phyloP scores from a whole-genome alignment of 2,329 filamentous ascomycete genomes.

The Neofusicoccum umdonicola region DNA sequence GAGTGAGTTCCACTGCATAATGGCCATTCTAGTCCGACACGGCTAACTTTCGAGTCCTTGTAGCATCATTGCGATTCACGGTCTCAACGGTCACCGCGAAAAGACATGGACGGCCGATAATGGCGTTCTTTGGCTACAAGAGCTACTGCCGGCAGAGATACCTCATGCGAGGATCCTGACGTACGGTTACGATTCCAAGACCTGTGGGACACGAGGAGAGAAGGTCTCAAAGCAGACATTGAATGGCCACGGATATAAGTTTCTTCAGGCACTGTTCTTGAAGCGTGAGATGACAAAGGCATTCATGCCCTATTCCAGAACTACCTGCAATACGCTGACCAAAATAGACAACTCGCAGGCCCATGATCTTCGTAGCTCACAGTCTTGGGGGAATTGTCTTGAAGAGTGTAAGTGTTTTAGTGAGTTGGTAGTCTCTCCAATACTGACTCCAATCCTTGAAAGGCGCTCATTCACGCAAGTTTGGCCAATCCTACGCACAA shows the following conservation, averaged over 20 bases:
- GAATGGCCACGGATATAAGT: slow-evolving; percentile 33
- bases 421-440: not conserved
- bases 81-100: slow-evolving; percentile 26
- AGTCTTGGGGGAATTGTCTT: slow-evolving; percentile 36
- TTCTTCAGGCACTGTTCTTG: slow-evolving; percentile 35
- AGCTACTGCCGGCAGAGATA: slow-evolving; percentile 27
- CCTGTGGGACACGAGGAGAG: slow-evolving; percentile 23
- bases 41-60: too few species aligned
- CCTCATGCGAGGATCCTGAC: slow-evolving; percentile 33
- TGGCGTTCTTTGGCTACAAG: slow-evolving; percentile 25
- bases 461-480: slow-evolving; percentile 40
- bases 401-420: slow-evolving; percentile 26
- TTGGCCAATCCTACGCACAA: slow-evolving; percentile 26
- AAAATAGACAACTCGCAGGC: slow-evolving; percentile 27
- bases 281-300: slow-evolving; percentile 27
- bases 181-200: slow-evolving; percentile 38
- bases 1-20: too few species aligned
- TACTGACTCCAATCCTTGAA: slow-evolving; percentile 6
- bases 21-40: too few species aligned
- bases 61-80: slow-evolving; percentile 29
- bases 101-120: slow-evolving; percentile 27
- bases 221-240: slow-evolving; percentile 29
- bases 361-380: slow-evolving; percentile 34
- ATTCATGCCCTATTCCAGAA: not conserved
- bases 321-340: not conserved